phyloP scores from a whole-genome alignment of 2,329 filamentous ascomycete species.

The Trichoderma guizhouense region DNA sequence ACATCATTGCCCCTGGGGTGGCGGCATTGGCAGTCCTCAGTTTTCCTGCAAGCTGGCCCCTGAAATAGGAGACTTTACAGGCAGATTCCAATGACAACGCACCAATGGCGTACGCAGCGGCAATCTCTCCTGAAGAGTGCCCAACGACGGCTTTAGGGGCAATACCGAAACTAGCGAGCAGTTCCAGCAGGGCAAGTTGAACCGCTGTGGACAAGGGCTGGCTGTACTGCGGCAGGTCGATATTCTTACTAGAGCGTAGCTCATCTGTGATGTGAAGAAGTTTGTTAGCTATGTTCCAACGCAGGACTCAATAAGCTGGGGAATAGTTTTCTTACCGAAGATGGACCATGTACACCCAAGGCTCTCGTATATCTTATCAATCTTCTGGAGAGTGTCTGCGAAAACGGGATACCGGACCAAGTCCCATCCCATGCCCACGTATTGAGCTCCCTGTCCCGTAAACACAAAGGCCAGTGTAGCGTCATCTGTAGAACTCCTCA shows the following conservation, averaged over 20 bases:
- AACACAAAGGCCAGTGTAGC: constrained; percentile 25
- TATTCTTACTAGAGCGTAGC: background rate
- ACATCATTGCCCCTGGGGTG: constrained; percentile 8
- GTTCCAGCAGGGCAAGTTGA: constrained; percentile 40
- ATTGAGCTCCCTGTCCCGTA: constrained; percentile 34
- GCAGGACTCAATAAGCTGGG: background rate
- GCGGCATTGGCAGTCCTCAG: background rate
- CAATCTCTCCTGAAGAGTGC: constrained; percentile 41
- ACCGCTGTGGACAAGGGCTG: constrained; percentile 35
- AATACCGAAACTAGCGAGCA: constrained; percentile 33
- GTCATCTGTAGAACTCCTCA: background rate
- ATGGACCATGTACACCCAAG: constrained; percentile 8
- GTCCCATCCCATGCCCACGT: constrained; percentile 30
- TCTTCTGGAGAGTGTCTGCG: constrained; percentile 23
- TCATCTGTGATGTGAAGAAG: background rate
- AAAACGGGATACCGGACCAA: constrained; percentile 31
- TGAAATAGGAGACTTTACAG: constrained; percentile 36
- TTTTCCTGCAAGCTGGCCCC: constrained; percentile 27
- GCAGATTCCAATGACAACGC: constrained; percentile 23
- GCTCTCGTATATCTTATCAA: background rate
- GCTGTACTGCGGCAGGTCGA: constrained; percentile 21
- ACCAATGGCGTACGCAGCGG: constrained; percentile 33
- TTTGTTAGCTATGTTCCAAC: background rate
- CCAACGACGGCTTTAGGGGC: constrained; percentile 33
- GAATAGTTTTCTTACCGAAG: background rate